phyloP scores from a whole-genome alignment of 805 yeast species.

The Pichia nanzhaoensis region DNA sequence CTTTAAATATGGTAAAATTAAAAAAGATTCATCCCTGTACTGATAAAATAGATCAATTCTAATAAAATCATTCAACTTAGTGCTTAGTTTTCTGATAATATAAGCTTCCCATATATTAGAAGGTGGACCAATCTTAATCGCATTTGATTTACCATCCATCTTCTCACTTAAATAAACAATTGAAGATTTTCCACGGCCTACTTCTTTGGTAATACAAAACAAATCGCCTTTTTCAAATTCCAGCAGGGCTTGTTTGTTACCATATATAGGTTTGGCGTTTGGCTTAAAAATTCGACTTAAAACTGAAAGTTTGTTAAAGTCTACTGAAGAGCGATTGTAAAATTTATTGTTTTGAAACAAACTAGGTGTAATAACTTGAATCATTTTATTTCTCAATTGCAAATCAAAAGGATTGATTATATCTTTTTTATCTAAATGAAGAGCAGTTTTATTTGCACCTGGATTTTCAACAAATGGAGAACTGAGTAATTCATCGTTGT shows the following conservation, averaged over 20 bases:
- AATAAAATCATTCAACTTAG: constrained; percentile 33
- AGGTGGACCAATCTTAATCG: constrained; percentile 69
- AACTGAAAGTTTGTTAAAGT: constrained; percentile 12
- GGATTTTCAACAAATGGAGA: constrained; percentile 42
- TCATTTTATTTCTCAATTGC: constrained; percentile 26
- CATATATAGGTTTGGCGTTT: constrained; percentile 22
- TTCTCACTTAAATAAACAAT: constrained; percentile 66
- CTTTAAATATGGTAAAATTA: constrained; percentile 53
- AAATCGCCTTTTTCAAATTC: constrained; percentile 36
- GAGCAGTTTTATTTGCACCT: not conserved
- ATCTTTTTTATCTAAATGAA: not conserved
- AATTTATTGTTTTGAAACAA: constrained; percentile 27
- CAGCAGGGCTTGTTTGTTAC: constrained; percentile 34
- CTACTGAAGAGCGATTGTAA: constrained; percentile 5
- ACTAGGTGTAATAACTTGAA: not conserved
- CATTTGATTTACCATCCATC: constrained; percentile 47
- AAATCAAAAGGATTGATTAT: constrained; percentile 37
- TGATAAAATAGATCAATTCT: constrained; percentile 44
- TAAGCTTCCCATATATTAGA: constrained; percentile 77
- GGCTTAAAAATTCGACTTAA: constrained; percentile 19
- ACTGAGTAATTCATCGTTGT: constrained; percentile 29
- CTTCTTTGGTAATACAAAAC: constrained; percentile 43
- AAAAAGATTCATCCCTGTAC: constrained; percentile 61
- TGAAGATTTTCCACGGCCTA: constrained; percentile 82
- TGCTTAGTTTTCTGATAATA: constrained; percentile 52